A percentile compares a stretch with the other conserved stretches of the same genome.
Conservation (phyloP, 2,329 filamentous ascomycete genomes). For the Arthroderma uncinatum region DNA sequence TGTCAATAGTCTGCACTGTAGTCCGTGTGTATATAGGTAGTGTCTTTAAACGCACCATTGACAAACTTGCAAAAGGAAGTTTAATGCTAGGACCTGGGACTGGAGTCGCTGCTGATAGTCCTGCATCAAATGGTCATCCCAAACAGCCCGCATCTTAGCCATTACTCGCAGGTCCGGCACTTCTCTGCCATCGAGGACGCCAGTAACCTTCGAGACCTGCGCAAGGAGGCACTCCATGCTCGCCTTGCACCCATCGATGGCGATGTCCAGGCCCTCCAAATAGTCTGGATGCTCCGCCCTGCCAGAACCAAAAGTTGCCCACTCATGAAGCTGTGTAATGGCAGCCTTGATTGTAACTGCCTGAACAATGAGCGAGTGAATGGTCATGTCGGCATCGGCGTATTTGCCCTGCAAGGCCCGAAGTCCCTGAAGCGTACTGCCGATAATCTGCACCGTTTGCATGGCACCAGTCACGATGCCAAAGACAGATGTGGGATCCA, state of each 20-base stretch:
- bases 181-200: slow-evolving; percentile 14
- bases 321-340: slow-evolving; percentile 28
- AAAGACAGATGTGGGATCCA: slow-evolving; percentile 37
- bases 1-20: not conserved
- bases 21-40: not conserved
- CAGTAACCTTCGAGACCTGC: slow-evolving; percentile 24
- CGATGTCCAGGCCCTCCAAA: slow-evolving; percentile 23
- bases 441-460: slow-evolving; percentile 26
- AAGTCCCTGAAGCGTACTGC: slow-evolving; percentile 25
- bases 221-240: slow-evolving; percentile 29
- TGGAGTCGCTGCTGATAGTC: slow-evolving; percentile 27
- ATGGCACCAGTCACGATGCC: slow-evolving; percentile 26
- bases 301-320: slow-evolving; percentile 21
- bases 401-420: slow-evolving; percentile 26
- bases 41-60: slow-evolving; percentile 24
- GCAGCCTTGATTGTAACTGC: slow-evolving; percentile 28
- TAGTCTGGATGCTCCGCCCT: slow-evolving; percentile 21
- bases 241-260: slow-evolving; percentile 27
- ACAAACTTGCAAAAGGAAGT: slow-evolving; percentile 29
- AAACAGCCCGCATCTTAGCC: slow-evolving; percentile 23
- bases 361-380: slow-evolving; percentile 28
- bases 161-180: slow-evolving; percentile 18
- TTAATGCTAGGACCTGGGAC: slow-evolving; percentile 29
- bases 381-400: slow-evolving; percentile 29
- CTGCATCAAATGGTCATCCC: slow-evolving; percentile 30